phyloP scores from a whole-genome alignment of 73 alveolate genomes.

The Symbiodinium pilosum region DNA sequence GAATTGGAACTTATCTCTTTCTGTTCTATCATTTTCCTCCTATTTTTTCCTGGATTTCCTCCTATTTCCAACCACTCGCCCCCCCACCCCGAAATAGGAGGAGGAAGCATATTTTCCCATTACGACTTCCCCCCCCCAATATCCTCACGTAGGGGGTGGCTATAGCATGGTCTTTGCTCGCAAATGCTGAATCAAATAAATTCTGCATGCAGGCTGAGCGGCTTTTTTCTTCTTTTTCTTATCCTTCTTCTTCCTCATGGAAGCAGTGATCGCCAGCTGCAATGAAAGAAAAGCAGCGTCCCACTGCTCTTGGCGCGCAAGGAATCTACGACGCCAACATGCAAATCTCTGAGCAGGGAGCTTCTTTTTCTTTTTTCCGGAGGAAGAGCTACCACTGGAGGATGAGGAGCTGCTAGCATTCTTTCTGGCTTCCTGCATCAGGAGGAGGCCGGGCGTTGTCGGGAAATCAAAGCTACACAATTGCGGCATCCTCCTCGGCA shows the following conservation, averaged over 20 bases:
- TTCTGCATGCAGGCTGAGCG: neutral
- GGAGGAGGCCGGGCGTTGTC: neutral
- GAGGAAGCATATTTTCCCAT: no score
- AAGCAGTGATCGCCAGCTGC: neutral
- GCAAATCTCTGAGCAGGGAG: neutral
- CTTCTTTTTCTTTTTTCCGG: constrained; percentile 49
- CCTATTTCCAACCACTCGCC: no score
- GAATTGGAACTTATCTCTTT: no score
- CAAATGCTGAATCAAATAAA: no score
- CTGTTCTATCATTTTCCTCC: no score
- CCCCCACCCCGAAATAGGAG: no score
- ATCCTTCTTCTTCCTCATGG: constrained; percentile 67
- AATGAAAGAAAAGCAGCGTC: neutral
- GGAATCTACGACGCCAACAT: neutral
- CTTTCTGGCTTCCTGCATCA: constrained; percentile 53
- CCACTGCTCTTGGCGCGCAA: neutral
- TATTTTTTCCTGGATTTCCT: no score
- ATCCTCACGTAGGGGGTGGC: no score
- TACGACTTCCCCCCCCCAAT: no score
- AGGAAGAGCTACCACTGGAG: constrained; percentile 7
- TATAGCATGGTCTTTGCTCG: no score
- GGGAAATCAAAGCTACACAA: neutral
- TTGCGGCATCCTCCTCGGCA: constrained; percentile 41
- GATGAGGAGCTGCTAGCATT: constrained; percentile 59
- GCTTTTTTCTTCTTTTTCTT: constrained; percentile 37